Percentiles rank a stretch among this genome's conserved stretches.
These are phyloP conservation scores for Paspalum notatum DNA, from an alignment of 176 grass and related monocot species.

Conservation along the genomic window DNA sequence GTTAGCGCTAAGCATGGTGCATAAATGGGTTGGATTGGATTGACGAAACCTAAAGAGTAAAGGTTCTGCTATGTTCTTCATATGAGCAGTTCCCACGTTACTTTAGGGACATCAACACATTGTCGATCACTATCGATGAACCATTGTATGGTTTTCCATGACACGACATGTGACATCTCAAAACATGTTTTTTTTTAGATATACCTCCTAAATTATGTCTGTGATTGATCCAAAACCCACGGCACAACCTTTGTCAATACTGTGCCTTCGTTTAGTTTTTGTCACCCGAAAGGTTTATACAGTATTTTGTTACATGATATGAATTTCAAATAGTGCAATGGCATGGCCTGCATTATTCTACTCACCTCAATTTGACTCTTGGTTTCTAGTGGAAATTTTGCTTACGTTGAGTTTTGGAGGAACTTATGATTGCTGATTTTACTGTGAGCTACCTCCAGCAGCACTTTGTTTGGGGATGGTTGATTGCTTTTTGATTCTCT, in stretches of 20 bases:
- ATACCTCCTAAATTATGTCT: neutral
- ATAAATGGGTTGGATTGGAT: neutral
- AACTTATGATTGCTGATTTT: neutral
- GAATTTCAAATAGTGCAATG: neutral
- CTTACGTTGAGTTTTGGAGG: neutral
- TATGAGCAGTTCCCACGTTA: constrained; percentile 21
- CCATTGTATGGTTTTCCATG: neutral
- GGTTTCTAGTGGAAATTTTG: neutral
- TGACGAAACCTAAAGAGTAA: constrained; percentile 47
- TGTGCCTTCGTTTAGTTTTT: neutral
- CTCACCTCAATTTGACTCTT: neutral
- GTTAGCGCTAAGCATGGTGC: neutral
- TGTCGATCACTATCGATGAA: neutral
- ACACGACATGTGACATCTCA: constrained; percentile 14
- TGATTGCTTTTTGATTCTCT: too few species aligned
- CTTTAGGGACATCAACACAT: constrained; percentile 40
- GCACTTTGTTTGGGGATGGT: too few species aligned
- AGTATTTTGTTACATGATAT: neutral
- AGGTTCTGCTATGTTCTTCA: constrained; percentile 29
- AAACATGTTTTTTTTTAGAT: neutral
- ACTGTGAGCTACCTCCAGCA: too few species aligned
- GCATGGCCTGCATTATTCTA: neutral
- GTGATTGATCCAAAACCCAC: neutral
- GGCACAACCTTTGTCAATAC: neutral
- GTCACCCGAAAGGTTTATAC: neutral